Evolutionary conservation across 192 early-diverging fungal genomes (phyloP), one percentile per base, ranked within the genome.

Genomic region (Endogone sp.): DNA sequence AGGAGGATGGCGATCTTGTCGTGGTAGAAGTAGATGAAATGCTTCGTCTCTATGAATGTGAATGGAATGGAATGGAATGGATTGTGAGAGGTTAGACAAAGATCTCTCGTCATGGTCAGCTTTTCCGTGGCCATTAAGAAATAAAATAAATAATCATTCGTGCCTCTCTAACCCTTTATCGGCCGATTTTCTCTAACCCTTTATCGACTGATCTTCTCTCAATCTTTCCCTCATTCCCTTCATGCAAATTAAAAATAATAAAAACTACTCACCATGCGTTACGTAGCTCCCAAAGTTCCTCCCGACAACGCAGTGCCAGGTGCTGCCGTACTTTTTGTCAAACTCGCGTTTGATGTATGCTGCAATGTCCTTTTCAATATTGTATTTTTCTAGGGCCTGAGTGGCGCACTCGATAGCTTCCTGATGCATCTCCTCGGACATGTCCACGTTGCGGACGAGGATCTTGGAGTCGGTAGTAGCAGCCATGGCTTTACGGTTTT

Each of bases 271-370:
- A 87, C 85, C 97, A 70, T 99, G 96, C 27, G 98, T 98, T 21
- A 98, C 98, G 71, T 94, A 97, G 32, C 95, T 97, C 49, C 96
- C 98, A 93, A 98, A 99, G 89, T 95, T 98, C 68, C 95, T 87
- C 63, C 98, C 98, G 54, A 99, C 98, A 63, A 99, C 93, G 71
- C 93, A 95, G 76, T 99, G 98, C 96, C 98, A 99, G 63, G 96
- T 96, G 16, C 93, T 89, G 74, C 96, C 94, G 79, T 95, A 95
- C 87, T 95, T 93, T 81, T 93, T 93, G 85, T 99, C 98, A 74
- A 97, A 98, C 72, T 98, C 96, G 71, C 94, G 90, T 87, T 99
- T 99, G 84, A 99, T 93, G 76, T 90, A 89, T 23, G 95, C 92
- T 57, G 98, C 96, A 73, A 98, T 98, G 70, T 99, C 98, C 85